Conservation (phyloP, 345 rosid species). For the Ceriops tagal region DNA sequence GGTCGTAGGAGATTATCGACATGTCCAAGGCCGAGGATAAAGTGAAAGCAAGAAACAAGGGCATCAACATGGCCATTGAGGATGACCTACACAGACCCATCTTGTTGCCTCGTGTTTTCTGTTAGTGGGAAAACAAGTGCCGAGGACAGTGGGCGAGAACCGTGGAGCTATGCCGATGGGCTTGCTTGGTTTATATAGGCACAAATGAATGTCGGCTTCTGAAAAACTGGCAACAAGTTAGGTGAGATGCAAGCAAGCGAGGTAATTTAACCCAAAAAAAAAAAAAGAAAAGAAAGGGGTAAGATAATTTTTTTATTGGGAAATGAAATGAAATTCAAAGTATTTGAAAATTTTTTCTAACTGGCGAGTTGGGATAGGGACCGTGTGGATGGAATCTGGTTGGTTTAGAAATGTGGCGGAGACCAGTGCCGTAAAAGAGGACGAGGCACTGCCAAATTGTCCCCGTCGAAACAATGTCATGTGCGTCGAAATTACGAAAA, state of each 20-base stretch:
- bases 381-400: slow-evolving; percentile 19
- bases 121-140: not conserved
- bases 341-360: not conserved
- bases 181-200: slow-evolving; percentile 1
- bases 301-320: not conserved
- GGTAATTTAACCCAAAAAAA: not conserved
- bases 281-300: too few species aligned
- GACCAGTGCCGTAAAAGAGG: not conserved
- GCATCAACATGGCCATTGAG: slow-evolving; percentile 9
- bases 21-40: slow-evolving; percentile 64
- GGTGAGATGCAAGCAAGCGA: not conserved
- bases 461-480: not conserved
- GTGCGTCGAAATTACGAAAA: too few species aligned
- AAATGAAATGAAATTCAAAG: not conserved
- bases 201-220: not conserved
- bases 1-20: slow-evolving; percentile 75
- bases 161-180: not conserved
- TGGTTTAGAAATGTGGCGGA: not conserved
- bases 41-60: slow-evolving; percentile 40
- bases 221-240: not conserved
- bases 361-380: not conserved
- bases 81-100: slow-evolving; percentile 42
- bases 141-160: not conserved
- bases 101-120: not conserved
- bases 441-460: too few species aligned